Evolutionary conservation across 495 filamentous ascomycete species (phyloP).

Genomic region (Penicillium longicatenatum): DNA sequence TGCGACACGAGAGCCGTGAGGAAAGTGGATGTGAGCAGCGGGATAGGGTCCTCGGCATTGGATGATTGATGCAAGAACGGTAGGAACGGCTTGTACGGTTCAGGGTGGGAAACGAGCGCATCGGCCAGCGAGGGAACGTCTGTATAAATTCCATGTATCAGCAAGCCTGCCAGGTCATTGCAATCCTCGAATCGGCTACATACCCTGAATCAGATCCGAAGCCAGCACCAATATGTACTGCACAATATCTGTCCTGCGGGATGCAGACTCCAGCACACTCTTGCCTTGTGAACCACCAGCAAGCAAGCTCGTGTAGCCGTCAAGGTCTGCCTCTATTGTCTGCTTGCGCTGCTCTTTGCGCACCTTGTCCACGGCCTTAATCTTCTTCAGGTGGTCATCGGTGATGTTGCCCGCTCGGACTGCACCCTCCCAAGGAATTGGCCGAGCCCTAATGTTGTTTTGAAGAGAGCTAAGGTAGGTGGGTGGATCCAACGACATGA

Average conservation of each 20-base stretch:
- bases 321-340: constrained; percentile 75
- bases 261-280: constrained; percentile 80
- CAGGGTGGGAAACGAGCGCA: constrained; percentile 69
- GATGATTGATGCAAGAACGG: constrained; percentile 80
- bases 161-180: neutral
- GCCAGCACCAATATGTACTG: constrained; percentile 93
- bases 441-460: constrained; percentile 90
- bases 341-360: constrained; percentile 83
- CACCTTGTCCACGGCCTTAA: constrained; percentile 96
- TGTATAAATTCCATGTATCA: constrained; percentile 33
- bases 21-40: constrained; percentile 86
- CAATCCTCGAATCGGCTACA: neutral
- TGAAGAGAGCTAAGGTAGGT: constrained; percentile 88
- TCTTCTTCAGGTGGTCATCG: constrained; percentile 91
- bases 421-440: constrained; percentile 97
- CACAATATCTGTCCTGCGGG: constrained; percentile 80
- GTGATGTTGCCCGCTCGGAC: constrained; percentile 92
- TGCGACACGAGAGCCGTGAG: constrained; percentile 78
- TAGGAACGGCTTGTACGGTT: constrained; percentile 83
- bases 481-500: constrained; percentile 87
- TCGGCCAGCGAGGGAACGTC: constrained; percentile 76
- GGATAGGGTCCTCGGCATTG: constrained; percentile 82
- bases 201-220: constrained; percentile 86
- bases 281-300: constrained; percentile 68
- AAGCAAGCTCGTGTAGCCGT: constrained; percentile 76